These are phyloP conservation scores for Aspergillus sclerotialis DNA, from an alignment of 2,329 filamentous ascomycete species.

Conservation along the genomic window DNA sequence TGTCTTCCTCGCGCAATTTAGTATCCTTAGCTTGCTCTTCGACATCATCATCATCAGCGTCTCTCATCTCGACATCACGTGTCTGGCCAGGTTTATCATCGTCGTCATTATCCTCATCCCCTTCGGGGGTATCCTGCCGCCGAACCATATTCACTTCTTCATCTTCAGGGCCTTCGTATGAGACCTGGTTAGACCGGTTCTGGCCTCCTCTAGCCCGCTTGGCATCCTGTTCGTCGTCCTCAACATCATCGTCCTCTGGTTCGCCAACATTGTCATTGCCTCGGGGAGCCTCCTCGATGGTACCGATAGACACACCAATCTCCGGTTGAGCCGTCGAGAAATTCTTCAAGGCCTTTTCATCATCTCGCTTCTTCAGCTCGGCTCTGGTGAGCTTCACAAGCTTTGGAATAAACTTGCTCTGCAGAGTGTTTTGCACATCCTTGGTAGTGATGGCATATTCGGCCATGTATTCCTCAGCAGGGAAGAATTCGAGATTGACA, in stretches of 20 bases:
- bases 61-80: conserved; percentile 30
- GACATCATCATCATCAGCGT: conserved; percentile 34
- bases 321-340: conserved; percentile 67
- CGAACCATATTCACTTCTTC: conserved; percentile 77
- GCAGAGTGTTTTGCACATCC: conserved; percentile 74
- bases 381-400: conserved; percentile 64
- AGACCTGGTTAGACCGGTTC: conserved; percentile 74
- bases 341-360: conserved; percentile 48
- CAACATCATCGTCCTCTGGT: conserved; percentile 63
- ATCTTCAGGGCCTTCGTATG: conserved; percentile 88
- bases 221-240: conserved; percentile 68
- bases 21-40: conserved; percentile 36
- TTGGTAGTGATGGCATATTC: conserved; percentile 75
- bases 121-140: conserved; percentile 51
- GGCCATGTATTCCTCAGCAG: conserved; percentile 70
- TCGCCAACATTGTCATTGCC: conserved; percentile 48
- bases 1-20: conserved; percentile 54
- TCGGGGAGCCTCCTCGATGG: conserved; percentile 45
- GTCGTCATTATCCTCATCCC: conserved; percentile 47
- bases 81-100: conserved; percentile 23
- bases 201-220: conserved; percentile 54
- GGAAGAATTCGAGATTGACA: conserved; percentile 76
- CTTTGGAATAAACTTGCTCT: conserved; percentile 67
- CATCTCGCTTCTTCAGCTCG: conserved; percentile 72
- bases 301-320: conserved; percentile 59